Evolutionary conservation across 2,329 filamentous ascomycete genomes (phyloP), one percentile per base, ranked within the genome.

Genomic region (Berkeleyomyces basicola): DNA sequence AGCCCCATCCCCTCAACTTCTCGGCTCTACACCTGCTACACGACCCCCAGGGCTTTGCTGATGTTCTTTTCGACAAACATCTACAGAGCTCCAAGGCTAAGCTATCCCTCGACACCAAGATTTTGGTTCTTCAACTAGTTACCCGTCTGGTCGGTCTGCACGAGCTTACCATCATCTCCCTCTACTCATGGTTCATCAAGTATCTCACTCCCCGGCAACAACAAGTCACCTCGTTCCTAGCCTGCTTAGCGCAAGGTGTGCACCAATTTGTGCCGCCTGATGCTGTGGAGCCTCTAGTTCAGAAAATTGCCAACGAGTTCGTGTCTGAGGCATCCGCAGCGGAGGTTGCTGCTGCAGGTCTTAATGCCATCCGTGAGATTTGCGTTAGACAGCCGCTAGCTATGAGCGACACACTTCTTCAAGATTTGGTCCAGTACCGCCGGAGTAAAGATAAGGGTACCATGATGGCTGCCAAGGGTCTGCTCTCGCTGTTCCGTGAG

Each of bases 361-460:
- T 99, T 62, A 96, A 97, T 72, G 87, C 90, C 11, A 97, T 99
- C 67, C 84, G 93, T 59, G 93, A 99, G 70, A 88, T 99, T 36
- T 96, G 92, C 72, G 86, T 85, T 2, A 82, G 93, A 66, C 93
- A 99, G 70, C 92, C 93, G 1, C 77, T 97, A n/a, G 91, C 91
- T 4, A 97, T 99, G 88, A 90, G 84, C 60, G 91, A 97, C 67
- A 96, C 91, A 0, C 76, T 99, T n/a, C 76, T 99, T 39, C 92
- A 99, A 72, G 93, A 99, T 77, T 76, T 99, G 61, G 90, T 97
- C 7, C 87, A 93, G 77, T 97, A 99, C 75, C 83, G 89, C 65
- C 96, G 95, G 78, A 95, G 89, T 71, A 99, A 99, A 72, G 93
- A 99, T 71, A 99, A 97, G 77, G 91, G 92, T 65, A 88, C 93